Evolutionary conservation across 768 basidiomycete genomes (phyloP).

Genomic region (Boletellus ananiceps): DNA sequence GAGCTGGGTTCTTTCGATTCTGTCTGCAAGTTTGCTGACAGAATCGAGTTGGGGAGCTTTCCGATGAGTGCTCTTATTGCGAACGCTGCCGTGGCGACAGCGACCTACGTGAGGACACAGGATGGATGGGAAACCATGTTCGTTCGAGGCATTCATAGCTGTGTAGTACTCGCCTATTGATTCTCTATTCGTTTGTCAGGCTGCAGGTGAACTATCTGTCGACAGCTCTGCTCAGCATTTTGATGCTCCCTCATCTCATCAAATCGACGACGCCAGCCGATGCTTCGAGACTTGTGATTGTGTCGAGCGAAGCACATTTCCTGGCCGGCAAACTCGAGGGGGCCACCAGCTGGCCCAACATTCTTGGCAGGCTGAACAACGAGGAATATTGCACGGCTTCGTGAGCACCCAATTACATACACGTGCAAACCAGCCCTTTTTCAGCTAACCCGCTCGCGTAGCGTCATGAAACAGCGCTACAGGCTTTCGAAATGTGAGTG

Average conservation of each 20-base stretch:
- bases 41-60: constrained; percentile 24
- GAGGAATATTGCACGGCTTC: constrained; percentile 24
- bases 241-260: constrained; percentile 34
- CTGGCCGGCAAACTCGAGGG: constrained; percentile 8
- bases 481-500: constrained; percentile 25
- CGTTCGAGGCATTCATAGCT: constrained; percentile 3
- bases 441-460: constrained; percentile 1
- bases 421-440: background rate
- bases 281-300: constrained; percentile 27
- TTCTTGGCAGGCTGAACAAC: constrained; percentile 28
- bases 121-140: constrained; percentile 38
- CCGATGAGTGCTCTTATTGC: constrained; percentile 29
- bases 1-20: constrained; percentile 33
- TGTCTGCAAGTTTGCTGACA: constrained; percentile 29
- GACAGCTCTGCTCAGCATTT: constrained; percentile 32
- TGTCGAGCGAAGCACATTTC: constrained; percentile 30
- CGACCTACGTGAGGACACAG: constrained; percentile 22
- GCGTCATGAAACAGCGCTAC: constrained; percentile 25
- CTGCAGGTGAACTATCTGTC: constrained; percentile 36
- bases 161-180: background rate
- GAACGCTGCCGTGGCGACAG: constrained; percentile 25
- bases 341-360: constrained; percentile 15
- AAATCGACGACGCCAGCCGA: constrained; percentile 22
- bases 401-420: constrained; percentile 11
- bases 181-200: constrained; percentile 10